Evolutionary conservation across 1,139 yeast genomes (phyloP).

Genomic region (Groenewaldozyma sp.): DNA sequence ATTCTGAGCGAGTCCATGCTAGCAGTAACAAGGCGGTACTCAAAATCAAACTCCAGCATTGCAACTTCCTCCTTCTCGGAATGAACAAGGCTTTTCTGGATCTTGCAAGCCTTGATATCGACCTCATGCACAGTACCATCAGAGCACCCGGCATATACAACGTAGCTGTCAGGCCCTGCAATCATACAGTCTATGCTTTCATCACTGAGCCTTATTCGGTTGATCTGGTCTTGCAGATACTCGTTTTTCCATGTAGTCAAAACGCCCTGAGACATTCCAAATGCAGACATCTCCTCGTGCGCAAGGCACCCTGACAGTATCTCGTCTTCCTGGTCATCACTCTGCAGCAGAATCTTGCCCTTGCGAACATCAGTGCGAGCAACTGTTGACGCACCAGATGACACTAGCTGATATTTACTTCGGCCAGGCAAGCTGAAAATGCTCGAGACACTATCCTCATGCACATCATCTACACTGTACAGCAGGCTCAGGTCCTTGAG

Average conservation of each 20-base stretch:
- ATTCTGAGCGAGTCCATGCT: conserved; percentile 75
- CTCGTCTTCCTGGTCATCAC: conserved; percentile 93
- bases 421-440: conserved; percentile 44
- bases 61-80: conserved; percentile 55
- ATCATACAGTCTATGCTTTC: conserved; percentile 74
- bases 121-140: conserved; percentile 71
- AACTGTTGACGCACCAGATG: conserved; percentile 77
- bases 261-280: conserved; percentile 91
- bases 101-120: conserved; percentile 53
- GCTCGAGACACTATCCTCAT: conserved; percentile 68
- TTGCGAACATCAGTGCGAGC: conserved; percentile 74
- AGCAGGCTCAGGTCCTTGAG: conserved; percentile 35
- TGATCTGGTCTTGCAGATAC: conserved; percentile 60
- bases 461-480: conserved; percentile 42
- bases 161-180: conserved; percentile 65
- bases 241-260: conserved; percentile 76
- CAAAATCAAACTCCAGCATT: conserved; percentile 65
- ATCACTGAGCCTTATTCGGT: conserved; percentile 63
- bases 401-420: conserved; percentile 74
- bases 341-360: conserved; percentile 41
- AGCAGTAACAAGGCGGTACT: conserved; percentile 68
- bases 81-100: conserved; percentile 43
- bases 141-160: conserved; percentile 76
- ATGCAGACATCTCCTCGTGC: conserved; percentile 56
- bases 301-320: conserved; percentile 56